These are phyloP conservation scores for Trichosporon faecale DNA, from an alignment of 1,284 basidiomycete genomes.

Conservation along the genomic window DNA sequence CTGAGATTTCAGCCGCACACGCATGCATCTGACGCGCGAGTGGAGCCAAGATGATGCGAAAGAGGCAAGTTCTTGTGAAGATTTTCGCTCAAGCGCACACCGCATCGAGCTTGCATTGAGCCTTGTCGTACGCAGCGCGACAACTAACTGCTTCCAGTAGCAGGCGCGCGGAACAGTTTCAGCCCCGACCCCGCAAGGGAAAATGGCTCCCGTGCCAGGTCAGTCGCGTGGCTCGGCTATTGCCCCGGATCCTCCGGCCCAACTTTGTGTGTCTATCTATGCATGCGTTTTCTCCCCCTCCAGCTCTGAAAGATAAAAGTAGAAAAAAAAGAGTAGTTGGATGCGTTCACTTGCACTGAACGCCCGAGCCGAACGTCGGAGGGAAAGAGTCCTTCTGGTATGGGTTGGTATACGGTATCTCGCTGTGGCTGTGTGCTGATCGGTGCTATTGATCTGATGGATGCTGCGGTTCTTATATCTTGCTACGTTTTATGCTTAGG, in stretches of 20 bases:
- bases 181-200: not conserved
- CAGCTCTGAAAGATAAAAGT: not conserved
- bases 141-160: too few relatives aligned
- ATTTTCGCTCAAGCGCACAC: not conserved
- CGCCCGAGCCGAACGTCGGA: not conserved
- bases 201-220: not conserved
- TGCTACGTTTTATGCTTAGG: not conserved
- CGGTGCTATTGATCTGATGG: not conserved
- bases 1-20: not conserved
- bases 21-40: not conserved
- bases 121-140: not conserved
- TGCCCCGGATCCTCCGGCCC: not conserved
- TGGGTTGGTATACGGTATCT: conserved; percentile 4
- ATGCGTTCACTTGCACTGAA: too few relatives aligned
- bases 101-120: too few relatives aligned
- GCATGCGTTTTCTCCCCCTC: not conserved
- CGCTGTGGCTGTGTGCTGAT: not conserved
- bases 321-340: not conserved
- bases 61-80: not conserved
- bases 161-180: not conserved
- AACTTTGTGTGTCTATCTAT: not conserved
- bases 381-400: not conserved
- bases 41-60: not conserved
- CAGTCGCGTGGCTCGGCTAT: not conserved
- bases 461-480: not conserved